phyloP scores from a whole-genome alignment of 2,329 filamentous ascomycete genomes.

The Fusarium sulawesiense region DNA sequence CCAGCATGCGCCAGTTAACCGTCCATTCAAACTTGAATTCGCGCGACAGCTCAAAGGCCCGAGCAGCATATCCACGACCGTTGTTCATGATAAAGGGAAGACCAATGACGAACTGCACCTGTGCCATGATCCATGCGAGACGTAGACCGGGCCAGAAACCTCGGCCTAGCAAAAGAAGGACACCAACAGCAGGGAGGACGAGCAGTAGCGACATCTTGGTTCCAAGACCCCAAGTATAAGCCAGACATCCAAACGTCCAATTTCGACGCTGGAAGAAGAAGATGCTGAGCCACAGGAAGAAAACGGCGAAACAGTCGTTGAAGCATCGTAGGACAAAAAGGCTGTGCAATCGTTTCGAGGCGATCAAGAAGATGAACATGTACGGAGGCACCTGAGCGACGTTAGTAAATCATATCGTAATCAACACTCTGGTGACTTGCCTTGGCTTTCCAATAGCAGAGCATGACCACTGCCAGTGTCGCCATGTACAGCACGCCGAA shows the following conservation, averaged over 20 bases:
- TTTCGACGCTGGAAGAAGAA: constrained; percentile 78
- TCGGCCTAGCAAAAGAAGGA: constrained; percentile 79
- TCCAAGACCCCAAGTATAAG: constrained; percentile 84
- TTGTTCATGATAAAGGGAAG: constrained; percentile 77
- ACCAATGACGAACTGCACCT: constrained; percentile 77
- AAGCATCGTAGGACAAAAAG: constrained; percentile 93
- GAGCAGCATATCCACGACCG: constrained; percentile 76
- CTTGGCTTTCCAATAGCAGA: constrained; percentile 81
- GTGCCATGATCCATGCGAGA: constrained; percentile 76
- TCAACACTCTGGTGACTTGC: constrained; percentile 55
- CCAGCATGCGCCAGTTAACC: constrained; percentile 97
- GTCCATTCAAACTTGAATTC: constrained; percentile 98
- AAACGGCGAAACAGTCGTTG: constrained; percentile 91
- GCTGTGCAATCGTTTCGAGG: constrained; percentile 93
- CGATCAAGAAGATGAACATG: constrained; percentile 83
- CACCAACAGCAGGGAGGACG: constrained; percentile 81
- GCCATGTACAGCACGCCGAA: constrained; percentile 84
- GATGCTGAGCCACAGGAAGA: constrained; percentile 86
- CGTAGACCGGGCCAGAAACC: constrained; percentile 74
- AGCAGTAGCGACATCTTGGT: constrained; percentile 95
- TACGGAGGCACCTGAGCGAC: constrained; percentile 78
- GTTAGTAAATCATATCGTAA: constrained; percentile 3
- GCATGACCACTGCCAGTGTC: constrained; percentile 80
- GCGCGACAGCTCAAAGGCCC: constrained; percentile 90
- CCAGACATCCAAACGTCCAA: constrained; percentile 78